Base-by-base conservation (phyloP, 768 basidiomycete genomes). In the Collybia mongolica region DNA sequence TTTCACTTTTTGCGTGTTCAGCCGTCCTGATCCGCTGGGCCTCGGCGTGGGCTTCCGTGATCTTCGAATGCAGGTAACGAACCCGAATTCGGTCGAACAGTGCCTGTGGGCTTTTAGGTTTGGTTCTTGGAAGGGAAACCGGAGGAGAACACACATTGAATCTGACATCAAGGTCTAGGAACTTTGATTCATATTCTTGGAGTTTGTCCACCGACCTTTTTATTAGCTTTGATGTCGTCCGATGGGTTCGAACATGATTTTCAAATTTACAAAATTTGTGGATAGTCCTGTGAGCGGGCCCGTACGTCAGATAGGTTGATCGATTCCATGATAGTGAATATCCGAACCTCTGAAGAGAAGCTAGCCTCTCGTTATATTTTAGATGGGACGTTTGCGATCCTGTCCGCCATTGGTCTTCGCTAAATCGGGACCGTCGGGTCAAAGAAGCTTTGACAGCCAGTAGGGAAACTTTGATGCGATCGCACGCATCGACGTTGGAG, bases 161-260 rank as follows among this genome's bases (percentile, higher is more conserved):
- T 52, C 72, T 72, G 47, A 64, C 62, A 39, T 67, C 61, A 26
- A 75, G 63, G 57, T 73, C 66, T 35, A 58, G 55, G 46, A 73
- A 53, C 54, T 75, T 75, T 44, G 54, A 52, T 56, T 73, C 72
- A 60, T 72, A 72, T 57, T 73, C 63, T 46, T 62, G 59, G 46
- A 72, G 56, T 62, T 73, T 75, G 37, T 59, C 53, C 29, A 70
- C 54, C 7, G 40, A 37, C 17, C 41, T 60, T 15, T 49, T 41
- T 7, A 57, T 44, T 18, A 48, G 20, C 18, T 20, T 51, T 18
- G 46, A 54, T 11, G 49, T 50, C 18, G 38, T 35, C 3, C 22
- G 39, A 35, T 47, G 53, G 43, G 24, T 43, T 28, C 48, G 49
- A 29, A 58, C 42, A 3, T 32, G 8, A 14, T 17, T 49, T 11